Percentiles rank a stretch among this genome's conserved stretches.
Evolutionary conservation across 768 basidiomycete genomes (phyloP).

Genomic region (Dictyophora rubrovolvata): DNA sequence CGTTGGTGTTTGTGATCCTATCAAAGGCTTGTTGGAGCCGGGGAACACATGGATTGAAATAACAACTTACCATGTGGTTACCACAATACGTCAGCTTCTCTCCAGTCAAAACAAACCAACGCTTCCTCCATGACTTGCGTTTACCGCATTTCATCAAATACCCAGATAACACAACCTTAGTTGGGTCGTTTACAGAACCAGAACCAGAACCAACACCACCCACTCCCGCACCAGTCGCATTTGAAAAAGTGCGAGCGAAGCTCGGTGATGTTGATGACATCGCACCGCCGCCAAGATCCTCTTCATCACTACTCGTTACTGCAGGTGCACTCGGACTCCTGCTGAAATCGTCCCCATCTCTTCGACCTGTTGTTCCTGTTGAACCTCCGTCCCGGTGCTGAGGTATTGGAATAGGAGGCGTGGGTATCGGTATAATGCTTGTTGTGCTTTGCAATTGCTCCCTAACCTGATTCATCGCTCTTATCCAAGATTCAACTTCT

Average conservation of each 20-base stretch:
- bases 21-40: background rate
- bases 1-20: slow-evolving; percentile 89
- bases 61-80: slow-evolving; percentile 84
- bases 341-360: slow-evolving; percentile 12
- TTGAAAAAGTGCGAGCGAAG: slow-evolving; percentile 25
- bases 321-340: slow-evolving; percentile 27
- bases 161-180: slow-evolving; percentile 77
- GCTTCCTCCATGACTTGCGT: slow-evolving; percentile 89
- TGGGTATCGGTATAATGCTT: slow-evolving; percentile 35
- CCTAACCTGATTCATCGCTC: slow-evolving; percentile 67
- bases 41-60: background rate
- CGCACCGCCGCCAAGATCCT: slow-evolving; percentile 45
- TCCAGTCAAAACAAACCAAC: slow-evolving; percentile 92
- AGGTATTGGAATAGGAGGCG: slow-evolving; percentile 18
- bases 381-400: slow-evolving; percentile 31
- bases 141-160: slow-evolving; percentile 98
- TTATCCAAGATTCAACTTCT: slow-evolving; percentile 81
- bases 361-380: slow-evolving; percentile 18
- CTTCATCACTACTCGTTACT: slow-evolving; percentile 71
- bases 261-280: slow-evolving; percentile 25
- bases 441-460: slow-evolving; percentile 53
- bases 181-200: slow-evolving; percentile 38
- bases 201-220: slow-evolving; percentile 11
- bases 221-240: slow-evolving; percentile 27
- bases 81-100: slow-evolving; percentile 81